phyloP scores from a whole-genome alignment of 139 green algal species.

The Haematococcus sp. region DNA sequence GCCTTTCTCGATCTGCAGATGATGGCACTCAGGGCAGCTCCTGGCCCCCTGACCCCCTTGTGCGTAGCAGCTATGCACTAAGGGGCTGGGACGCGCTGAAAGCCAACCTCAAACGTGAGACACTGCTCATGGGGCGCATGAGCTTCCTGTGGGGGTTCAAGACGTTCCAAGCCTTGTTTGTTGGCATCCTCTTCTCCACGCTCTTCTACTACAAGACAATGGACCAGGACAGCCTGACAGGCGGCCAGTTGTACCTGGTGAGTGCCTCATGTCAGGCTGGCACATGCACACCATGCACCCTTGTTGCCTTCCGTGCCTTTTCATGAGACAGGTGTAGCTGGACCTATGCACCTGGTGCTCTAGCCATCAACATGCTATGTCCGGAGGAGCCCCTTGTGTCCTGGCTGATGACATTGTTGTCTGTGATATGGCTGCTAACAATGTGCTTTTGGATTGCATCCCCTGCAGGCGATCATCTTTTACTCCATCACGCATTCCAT shows the following conservation, averaged over 20 bases:
- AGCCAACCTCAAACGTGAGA: constrained; percentile 26
- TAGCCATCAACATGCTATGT: too few relatives aligned
- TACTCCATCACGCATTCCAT: constrained; percentile 6
- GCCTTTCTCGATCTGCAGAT: too few relatives aligned
- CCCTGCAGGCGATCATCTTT: constrained; percentile 1
- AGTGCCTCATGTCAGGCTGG: background rate
- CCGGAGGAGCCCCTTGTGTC: too few relatives aligned
- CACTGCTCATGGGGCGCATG: constrained; percentile 53
- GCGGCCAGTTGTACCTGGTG: constrained; percentile 8
- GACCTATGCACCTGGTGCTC: too few relatives aligned
- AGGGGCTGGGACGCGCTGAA: background rate
- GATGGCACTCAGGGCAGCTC: background rate
- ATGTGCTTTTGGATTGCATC: constrained; percentile 1
- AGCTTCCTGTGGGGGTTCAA: constrained; percentile 43
- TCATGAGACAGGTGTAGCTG: too few relatives aligned
- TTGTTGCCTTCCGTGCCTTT: background rate
- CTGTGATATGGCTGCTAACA: too few relatives aligned
- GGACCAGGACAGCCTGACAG: background rate
- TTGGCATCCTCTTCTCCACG: constrained; percentile 6
- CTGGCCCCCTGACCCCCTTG: background rate
- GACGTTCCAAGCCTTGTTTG: constrained; percentile 27
- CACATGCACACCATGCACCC: background rate
- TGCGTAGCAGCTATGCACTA: background rate
- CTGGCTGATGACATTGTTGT: too few relatives aligned
- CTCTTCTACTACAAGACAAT: constrained; percentile 5